Percentiles rank a stretch among this genome's conserved stretches.
These are phyloP conservation scores for Cladosporium sp. DNA, from an alignment of 2,329 filamentous ascomycete species.

Conservation along the genomic window DNA sequence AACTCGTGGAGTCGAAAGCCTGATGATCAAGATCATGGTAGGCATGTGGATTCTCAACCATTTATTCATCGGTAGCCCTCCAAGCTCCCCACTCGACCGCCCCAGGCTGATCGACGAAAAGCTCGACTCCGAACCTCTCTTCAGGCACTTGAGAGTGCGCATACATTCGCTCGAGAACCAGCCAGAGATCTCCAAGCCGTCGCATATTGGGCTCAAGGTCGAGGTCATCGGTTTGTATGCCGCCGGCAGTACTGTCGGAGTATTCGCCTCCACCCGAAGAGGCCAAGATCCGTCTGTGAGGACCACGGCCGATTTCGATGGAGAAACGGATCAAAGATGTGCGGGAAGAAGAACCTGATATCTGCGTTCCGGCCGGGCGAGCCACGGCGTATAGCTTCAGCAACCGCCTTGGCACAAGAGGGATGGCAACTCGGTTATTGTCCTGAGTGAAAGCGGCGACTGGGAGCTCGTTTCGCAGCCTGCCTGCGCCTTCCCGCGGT, in stretches of 20 bases:
- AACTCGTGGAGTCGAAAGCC: too few relatives aligned
- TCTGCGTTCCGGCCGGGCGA: conserved; percentile 13
- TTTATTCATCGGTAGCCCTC: conserved; percentile 40
- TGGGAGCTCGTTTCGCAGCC: conserved; percentile 58
- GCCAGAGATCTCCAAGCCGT: conserved; percentile 61
- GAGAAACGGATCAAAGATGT: conserved; percentile 61
- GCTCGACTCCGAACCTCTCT: conserved; percentile 50
- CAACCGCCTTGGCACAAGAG: conserved; percentile 50
- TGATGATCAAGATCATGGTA: not conserved
- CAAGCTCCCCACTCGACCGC: conserved; percentile 43
- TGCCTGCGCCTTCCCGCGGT: conserved; percentile 69
- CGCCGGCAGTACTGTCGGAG: conserved; percentile 60
- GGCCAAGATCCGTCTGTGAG: conserved; percentile 61
- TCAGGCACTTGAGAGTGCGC: conserved; percentile 44
- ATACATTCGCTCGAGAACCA: conserved; percentile 78
- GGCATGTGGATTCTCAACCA: not conserved
- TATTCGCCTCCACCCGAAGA: conserved; percentile 65
- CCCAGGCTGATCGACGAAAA: conserved; percentile 43
- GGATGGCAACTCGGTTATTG: conserved; percentile 51
- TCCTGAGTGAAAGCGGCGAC: conserved; percentile 48
- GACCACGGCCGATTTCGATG: conserved; percentile 68
- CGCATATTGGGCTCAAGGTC: conserved; percentile 65
- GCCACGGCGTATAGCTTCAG: conserved; percentile 29
- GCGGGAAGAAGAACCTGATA: not conserved
- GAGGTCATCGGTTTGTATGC: conserved; percentile 65